Base-by-base conservation (phyloP, 805 yeast species). In the Candida ulmi region DNA sequence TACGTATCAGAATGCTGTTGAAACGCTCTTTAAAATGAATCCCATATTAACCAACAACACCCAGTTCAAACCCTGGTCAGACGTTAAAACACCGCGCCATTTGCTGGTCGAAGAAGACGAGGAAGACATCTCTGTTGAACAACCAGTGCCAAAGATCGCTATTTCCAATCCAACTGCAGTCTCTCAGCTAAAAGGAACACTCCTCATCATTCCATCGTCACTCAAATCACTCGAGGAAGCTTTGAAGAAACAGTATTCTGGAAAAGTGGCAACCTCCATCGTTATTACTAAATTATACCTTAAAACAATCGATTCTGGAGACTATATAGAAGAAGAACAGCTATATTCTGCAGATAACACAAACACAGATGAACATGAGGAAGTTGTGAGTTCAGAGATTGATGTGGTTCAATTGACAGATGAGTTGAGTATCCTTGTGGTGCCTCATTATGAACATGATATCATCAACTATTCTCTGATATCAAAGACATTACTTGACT, bases 51-150 rank as follows among this genome's bases (percentile, higher is more conserved):
- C n/a, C n/a, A n/a, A n/a, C n/a, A n/a, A n/a, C n/a, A n/a, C n/a
- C n/a, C 29, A 65, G 69, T 63, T 71, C 44, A 71, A 71, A 63
- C 76, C 73, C 30, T 65, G 74, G 70, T 60, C 63, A 19, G 78
- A 71, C 30, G 28, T 28, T 15, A 50, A 58, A 34, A 71, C 68
- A 26, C 60, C 69, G n/a, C 71, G 83, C 44, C 80, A 78, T 53
- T 45, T 67, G 8, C 51, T 77, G 15, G 21, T 21, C 21, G 74
- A 70, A 34, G 76, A 72, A 34, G 71, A 72, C 33, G 71, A 63
- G 9, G 61, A 53, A 12, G 62, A 53, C 30, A 54, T 56, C 40
- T 29, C 40, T 34, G 37, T 52, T 39, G 11, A 40, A 42, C 19
- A 58, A 38, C 43, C 48, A 24, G 36, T 21, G 9, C 35, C 40